A percentile compares a stretch with the other conserved stretches of the same genome.
These are phyloP conservation scores for Phaffomyces thermotolerans DNA, from an alignment of 805 yeast species.

Conservation along the genomic window DNA sequence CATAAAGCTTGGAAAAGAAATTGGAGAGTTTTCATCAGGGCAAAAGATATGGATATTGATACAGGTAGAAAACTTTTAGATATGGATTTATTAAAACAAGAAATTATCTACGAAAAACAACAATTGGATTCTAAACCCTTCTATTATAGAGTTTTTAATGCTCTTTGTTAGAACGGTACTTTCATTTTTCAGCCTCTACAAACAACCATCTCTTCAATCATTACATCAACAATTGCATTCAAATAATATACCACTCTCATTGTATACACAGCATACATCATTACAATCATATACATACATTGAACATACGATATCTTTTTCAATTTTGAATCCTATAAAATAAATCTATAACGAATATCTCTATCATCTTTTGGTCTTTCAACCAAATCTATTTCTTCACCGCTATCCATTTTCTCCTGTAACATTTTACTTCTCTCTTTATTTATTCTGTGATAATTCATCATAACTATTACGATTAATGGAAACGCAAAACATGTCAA, in stretches of 20 bases:
- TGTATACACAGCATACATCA: too few species aligned
- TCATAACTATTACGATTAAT: conserved; percentile 14
- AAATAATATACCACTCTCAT: too few species aligned
- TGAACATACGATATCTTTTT: too few species aligned
- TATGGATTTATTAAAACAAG: conserved; percentile 47
- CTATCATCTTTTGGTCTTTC: conserved; percentile 21
- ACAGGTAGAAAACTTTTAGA: conserved; percentile 59
- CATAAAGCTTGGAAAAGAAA: conserved; percentile 49
- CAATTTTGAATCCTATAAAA: neutral
- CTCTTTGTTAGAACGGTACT: conserved; percentile 38
- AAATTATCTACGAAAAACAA: conserved; percentile 51
- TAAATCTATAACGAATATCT: conserved; percentile 13
- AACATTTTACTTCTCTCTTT: conserved; percentile 10
- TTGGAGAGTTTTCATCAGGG: conserved; percentile 34
- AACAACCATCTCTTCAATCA: too few species aligned
- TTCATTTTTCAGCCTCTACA: too few species aligned
- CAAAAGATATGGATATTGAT: conserved; percentile 49
- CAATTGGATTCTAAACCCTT: conserved; percentile 39
- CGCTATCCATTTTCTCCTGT: conserved; percentile 8
- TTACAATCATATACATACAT: too few species aligned
- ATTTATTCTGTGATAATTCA: conserved; percentile 13
- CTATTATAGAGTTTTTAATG: conserved; percentile 35
- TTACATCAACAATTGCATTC: too few species aligned
- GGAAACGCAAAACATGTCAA: conserved; percentile 20
- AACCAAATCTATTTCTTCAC: conserved; percentile 5